Evolutionary conservation across 345 rosid species (phyloP), one percentile per base, ranked within the genome.

Genomic region (Populus euphratica): DNA sequence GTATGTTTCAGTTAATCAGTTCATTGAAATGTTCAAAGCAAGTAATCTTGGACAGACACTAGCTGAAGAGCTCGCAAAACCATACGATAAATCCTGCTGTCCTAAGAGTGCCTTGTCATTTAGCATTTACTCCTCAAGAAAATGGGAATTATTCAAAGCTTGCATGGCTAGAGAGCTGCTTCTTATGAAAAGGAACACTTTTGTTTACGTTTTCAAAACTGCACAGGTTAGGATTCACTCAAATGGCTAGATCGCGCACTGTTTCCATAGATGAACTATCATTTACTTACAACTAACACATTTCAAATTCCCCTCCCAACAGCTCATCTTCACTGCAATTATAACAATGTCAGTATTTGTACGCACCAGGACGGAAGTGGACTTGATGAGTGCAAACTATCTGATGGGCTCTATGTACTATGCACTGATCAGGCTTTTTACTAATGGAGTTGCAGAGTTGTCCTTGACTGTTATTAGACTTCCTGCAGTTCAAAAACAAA

Each of bases 371-470:
- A 69, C 80, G 74, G 81, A 6, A 44, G 73, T 49, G 64, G 86
- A 81, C 81, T 76, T 68, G 74, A 59, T 10, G 23, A 21, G 85
- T 39, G 88, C 87, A 64, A 83, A 84, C 64, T 86, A 80, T 71
- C 77, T 84, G 54, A 79, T 85, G 86, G 91, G 86, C 31, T 76
- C 87, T 54, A 39, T 87, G 70, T 86, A 73, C 67, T 76, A 73
- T 47, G 35, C 82, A 35, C 83, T 86, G 13, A 68, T 81, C 59
- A 85, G 82, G 44, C 44, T 41, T 71, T 69, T 83, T 77, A 77
- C 72, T 41, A 87, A 89, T 83, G 89, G 92, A 61, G 67, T 84
- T 66, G 86, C 88, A 66, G 92, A 89, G 76, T 80, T 87, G 8
- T 67, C 84, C 35, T 43, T 86, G 76, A 89, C 86, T 25, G 33